Evolutionary conservation across 768 basidiomycete genomes (phyloP).

Genomic region (Grammothele lineata): DNA sequence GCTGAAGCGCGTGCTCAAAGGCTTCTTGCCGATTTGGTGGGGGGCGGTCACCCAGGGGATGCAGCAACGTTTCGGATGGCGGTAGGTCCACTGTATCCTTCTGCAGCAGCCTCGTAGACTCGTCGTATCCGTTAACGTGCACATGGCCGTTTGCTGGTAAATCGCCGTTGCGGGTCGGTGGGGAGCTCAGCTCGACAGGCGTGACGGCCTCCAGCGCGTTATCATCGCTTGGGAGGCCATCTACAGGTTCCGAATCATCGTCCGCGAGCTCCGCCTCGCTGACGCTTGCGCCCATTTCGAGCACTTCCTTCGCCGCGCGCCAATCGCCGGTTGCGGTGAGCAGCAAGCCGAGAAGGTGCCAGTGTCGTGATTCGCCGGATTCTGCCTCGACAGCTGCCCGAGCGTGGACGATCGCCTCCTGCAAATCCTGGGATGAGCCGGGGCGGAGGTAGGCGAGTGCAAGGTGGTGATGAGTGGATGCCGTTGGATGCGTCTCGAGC

Average conservation of each 20-base stretch:
- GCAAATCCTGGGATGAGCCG: slow-evolving; percentile 59
- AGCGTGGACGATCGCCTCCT: slow-evolving; percentile 63
- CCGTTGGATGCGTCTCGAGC: slow-evolving; percentile 42
- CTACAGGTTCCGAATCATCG: slow-evolving; percentile 1
- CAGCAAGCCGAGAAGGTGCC: slow-evolving; percentile 87
- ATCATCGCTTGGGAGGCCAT: not conserved
- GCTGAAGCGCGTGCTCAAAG: slow-evolving; percentile 77
- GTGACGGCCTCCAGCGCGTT: slow-evolving; percentile 4
- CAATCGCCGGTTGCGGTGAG: slow-evolving; percentile 78
- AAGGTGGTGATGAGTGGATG: slow-evolving; percentile 73
- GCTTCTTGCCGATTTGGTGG: slow-evolving; percentile 48
- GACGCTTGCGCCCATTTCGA: slow-evolving; percentile 71
- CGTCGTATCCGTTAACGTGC: not conserved
- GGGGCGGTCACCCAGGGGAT: slow-evolving; percentile 44
- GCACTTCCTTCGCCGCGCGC: slow-evolving; percentile 67
- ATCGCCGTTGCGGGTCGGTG: not conserved
- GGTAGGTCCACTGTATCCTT: slow-evolving; percentile 8
- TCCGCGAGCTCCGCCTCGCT: slow-evolving; percentile 42
- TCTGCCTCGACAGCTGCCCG: slow-evolving; percentile 71
- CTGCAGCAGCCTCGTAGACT: not conserved
- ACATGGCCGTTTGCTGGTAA: not conserved
- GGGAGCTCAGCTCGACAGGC: slow-evolving; percentile 7
- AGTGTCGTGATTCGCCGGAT: slow-evolving; percentile 62
- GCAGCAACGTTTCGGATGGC: slow-evolving; percentile 34
- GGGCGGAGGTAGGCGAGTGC: slow-evolving; percentile 68